These are phyloP conservation scores for Pyrus bretschneideri DNA, from an alignment of 306 rosid species.

Conservation along the genomic window DNA sequence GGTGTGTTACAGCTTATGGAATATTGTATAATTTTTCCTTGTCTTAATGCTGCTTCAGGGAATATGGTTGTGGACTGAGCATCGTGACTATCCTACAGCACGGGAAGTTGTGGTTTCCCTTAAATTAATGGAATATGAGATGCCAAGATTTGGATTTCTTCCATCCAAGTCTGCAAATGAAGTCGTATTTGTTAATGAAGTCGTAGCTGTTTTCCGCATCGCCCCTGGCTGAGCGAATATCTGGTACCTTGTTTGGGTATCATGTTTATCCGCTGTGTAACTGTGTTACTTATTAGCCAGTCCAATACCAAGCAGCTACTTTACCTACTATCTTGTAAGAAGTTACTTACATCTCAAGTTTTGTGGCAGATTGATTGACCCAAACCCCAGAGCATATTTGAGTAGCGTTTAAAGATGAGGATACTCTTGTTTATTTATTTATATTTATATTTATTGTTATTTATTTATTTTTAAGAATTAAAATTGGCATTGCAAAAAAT, in stretches of 20 bases:
- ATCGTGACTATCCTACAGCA: slow-evolving; percentile 57
- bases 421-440: too few species aligned
- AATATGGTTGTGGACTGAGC: slow-evolving; percentile 73
- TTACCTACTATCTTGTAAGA: too few species aligned
- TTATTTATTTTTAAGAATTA: too few species aligned
- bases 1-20: not conserved
- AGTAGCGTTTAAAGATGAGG: too few species aligned
- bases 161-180: not conserved
- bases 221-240: not conserved
- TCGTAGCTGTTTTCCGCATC: not conserved
- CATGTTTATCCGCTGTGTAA: too few species aligned
- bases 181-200: not conserved
- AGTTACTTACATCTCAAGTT: too few species aligned
- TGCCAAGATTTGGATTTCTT: not conserved
- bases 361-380: too few species aligned
- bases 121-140: slow-evolving; percentile 55
- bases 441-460: too few species aligned
- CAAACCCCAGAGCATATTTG: too few species aligned
- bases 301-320: too few species aligned
- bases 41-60: slow-evolving; percentile 41
- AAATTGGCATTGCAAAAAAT: too few species aligned
- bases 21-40: not conserved
- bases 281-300: too few species aligned
- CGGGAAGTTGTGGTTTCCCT: slow-evolving; percentile 60
- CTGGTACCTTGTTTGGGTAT: not conserved